Evolutionary conservation across 2,329 filamentous ascomycete genomes (phyloP), one percentile per base, ranked within the genome.

Genomic region (Colletotrichum eleusines): DNA sequence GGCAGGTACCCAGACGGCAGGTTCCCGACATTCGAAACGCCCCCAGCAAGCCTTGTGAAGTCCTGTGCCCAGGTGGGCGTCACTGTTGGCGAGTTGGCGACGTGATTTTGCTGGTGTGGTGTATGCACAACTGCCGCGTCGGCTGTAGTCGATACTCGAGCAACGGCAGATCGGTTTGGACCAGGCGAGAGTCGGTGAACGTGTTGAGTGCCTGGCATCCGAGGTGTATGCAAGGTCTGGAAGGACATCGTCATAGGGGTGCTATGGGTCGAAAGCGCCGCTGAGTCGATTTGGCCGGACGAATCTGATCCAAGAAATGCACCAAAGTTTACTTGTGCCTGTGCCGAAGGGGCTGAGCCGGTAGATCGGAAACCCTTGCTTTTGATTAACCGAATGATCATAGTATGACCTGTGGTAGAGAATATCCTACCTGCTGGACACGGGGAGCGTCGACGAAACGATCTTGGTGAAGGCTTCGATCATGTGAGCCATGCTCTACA

Each of bases 391-490:
- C 60, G 11, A 58, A 5, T 26, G n/a, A 18, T 6, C 9, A n/a
- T n/a, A n/a, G 31, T 12, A 28, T 16, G 2, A 12, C 3, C 5
- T 20, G 50, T 35, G 11, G 9, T 20, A 38, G 8, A 18, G 9
- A 3, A 35, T 2, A 2, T 38, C 57, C 42, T 16, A 72, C 69
- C 44, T 60, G 54, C 26, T 70, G 69, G 35, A 6, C 5, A 55
- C 48, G 20, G 9, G 44, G 14, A 11, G 48, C 26, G 12, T 20
- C 75, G 62, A 79, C 73, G 23, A 82, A 74, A n/a, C 81, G 77
- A 72, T 83, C 81, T 72, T 83, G 81, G 20, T 82, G 82, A 62
- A 80, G 80, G 73, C 80, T 81, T 59, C 78, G 77, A 74, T 84
- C 82, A 54, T 79, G 79, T n/a, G 77, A 76, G 61, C 84, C 81